These are phyloP conservation scores for Epichloe festucae DNA, from an alignment of 2,329 filamentous ascomycete genomes.

Conservation along the genomic window DNA sequence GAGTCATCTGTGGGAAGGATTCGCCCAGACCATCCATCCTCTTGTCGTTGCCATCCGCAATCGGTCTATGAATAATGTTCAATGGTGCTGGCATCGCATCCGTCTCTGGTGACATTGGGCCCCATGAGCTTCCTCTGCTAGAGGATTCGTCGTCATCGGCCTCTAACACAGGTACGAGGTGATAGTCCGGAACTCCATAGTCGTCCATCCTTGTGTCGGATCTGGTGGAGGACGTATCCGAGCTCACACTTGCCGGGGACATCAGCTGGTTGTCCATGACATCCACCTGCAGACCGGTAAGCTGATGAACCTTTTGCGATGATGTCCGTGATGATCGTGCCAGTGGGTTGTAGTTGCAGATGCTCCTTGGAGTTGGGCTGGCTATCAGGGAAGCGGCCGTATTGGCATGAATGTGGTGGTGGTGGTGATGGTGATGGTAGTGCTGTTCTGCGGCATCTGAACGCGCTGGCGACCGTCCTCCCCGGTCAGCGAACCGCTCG, in stretches of 20 bases:
- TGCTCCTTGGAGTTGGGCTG: neutral
- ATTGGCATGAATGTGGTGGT: neutral
- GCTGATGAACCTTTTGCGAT: conserved; percentile 27
- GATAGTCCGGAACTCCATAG: conserved; percentile 1
- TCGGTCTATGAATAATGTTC: conserved; percentile 1
- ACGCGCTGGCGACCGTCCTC: neutral
- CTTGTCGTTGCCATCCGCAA: conserved; percentile 3
- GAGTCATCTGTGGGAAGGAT: neutral
- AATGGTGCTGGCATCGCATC: conserved; percentile 6
- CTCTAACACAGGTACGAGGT: conserved; percentile 9
- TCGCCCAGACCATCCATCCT: conserved; percentile 1
- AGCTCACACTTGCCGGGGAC: neutral
- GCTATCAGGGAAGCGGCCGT: neutral
- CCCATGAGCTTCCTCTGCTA: conserved; percentile 13
- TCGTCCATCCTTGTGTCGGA: neutral
- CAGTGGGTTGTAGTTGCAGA: neutral
- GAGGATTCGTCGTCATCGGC: conserved; percentile 9
- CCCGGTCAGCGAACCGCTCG: neutral
- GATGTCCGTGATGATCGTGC: conserved; percentile 13
- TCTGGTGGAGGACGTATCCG: conserved; percentile 5
- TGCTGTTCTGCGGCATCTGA: neutral
- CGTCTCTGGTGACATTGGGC: conserved; percentile 9
- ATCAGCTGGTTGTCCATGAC: conserved; percentile 8
- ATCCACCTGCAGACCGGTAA: conserved; percentile 28
- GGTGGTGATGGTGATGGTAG: neutral